Conservation (phyloP, 331 rosid species). For the Malus hybrid region DNA sequence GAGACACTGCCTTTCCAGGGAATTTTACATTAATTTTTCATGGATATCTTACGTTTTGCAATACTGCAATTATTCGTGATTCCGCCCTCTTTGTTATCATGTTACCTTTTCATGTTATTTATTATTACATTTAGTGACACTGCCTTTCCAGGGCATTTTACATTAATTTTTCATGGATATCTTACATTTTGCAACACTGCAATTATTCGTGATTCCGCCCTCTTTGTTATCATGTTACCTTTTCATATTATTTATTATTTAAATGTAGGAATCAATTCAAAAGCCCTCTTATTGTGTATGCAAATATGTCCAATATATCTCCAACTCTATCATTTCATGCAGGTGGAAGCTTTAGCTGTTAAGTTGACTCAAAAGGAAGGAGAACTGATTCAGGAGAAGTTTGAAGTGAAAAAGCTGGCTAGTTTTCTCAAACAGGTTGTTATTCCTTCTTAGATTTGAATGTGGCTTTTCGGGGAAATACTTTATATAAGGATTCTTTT, state of each 20-base stretch:
- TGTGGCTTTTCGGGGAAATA: neutral
- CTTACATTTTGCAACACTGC: neutral
- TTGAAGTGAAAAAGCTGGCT: constrained; percentile 91
- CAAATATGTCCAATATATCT: neutral
- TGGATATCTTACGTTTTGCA: too few species aligned
- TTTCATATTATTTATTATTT: neutral
- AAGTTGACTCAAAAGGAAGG: constrained; percentile 97
- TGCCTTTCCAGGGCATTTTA: too few species aligned
- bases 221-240: neutral
- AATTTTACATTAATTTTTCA: too few species aligned
- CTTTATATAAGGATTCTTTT: neutral
- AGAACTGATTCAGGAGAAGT: constrained; percentile 95
- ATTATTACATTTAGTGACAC: neutral
- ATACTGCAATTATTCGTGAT: neutral
- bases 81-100: neutral
- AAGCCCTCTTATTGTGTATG: neutral
- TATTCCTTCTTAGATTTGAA: constrained; percentile 1
- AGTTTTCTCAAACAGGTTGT: constrained; percentile 91
- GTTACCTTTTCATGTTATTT: neutral
- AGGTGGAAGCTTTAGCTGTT: constrained; percentile 99
- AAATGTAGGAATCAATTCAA: neutral
- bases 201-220: neutral
- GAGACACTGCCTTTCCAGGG: too few species aligned
- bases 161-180: too few species aligned
- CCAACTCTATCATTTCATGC: constrained; percentile 6